These are phyloP conservation scores for Catenaria anguillulae DNA, from an alignment of 371 early-diverging fungal genomes.

Conservation along the genomic window DNA sequence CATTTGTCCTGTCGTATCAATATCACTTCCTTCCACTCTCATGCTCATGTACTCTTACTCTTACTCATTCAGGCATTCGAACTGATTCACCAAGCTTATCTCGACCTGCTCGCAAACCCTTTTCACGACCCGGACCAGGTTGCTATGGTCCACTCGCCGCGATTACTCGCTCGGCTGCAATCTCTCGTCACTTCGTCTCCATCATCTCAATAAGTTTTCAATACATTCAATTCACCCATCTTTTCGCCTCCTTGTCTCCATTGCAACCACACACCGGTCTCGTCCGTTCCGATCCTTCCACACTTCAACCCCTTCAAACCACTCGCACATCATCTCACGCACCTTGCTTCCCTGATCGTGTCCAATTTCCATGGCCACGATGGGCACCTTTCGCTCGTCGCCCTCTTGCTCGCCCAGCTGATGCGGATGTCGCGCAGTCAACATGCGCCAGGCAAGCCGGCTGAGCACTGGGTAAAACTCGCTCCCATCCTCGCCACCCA, in stretches of 20 bases:
- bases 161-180: background rate
- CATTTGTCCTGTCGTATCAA: background rate
- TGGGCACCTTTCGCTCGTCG: too few species aligned
- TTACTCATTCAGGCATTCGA: conserved; percentile 44
- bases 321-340: background rate
- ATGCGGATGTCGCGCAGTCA: background rate
- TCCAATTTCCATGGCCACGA: conserved; percentile 4
- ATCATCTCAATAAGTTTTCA: too few species aligned
- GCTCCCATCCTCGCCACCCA: background rate
- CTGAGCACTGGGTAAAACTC: background rate
- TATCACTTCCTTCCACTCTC: too few species aligned
- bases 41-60: too few species aligned
- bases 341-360: background rate
- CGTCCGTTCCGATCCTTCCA: background rate
- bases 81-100: conserved; percentile 61
- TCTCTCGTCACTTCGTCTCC: background rate
- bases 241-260: too few species aligned
- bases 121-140: conserved; percentile 44
- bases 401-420: background rate
- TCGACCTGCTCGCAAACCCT: conserved; percentile 61
- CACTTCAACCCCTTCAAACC: background rate
- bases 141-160: background rate
- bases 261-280: background rate
- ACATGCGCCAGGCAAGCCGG: background rate
- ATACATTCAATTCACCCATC: too few species aligned